Evolutionary conservation across 2,329 filamentous ascomycete species (phyloP).

Genomic region (Pestalotiopsis sp.): DNA sequence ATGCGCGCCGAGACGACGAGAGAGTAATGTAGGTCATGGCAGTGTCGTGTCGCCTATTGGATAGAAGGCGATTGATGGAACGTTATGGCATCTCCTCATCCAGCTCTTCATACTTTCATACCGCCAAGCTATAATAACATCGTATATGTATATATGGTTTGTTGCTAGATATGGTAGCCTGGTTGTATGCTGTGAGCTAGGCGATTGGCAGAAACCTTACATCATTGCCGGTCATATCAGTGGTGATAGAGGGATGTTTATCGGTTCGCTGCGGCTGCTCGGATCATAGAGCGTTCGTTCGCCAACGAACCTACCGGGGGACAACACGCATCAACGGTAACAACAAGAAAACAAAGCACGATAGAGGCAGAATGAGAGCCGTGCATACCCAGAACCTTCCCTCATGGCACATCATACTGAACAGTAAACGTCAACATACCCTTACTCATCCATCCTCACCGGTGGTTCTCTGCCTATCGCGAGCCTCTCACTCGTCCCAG

Average conservation of each 20-base stretch:
- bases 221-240: not conserved
- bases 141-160: not conserved
- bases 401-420: not conserved
- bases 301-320: not conserved
- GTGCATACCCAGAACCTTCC: no score
- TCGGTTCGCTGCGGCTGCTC: not conserved
- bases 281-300: not conserved
- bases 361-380: not conserved
- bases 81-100: not conserved
- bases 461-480: slow-evolving; percentile 3
- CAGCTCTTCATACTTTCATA: not conserved
- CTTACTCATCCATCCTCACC: not conserved
- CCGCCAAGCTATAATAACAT: not conserved
- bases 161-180: not conserved
- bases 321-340: not conserved
- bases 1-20: not conserved
- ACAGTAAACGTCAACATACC: not conserved
- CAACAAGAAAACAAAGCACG: not conserved
- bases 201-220: not conserved
- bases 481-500: slow-evolving; percentile 3
- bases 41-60: not conserved
- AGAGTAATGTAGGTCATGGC: not conserved
- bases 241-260: not conserved
- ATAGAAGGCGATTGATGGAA: no score
- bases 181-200: not conserved